Percentiles rank a stretch among this genome's conserved stretches.
Evolutionary conservation across 176 grass and related monocot genomes (phyloP).

Genomic region (Phyllostachys edulis): DNA sequence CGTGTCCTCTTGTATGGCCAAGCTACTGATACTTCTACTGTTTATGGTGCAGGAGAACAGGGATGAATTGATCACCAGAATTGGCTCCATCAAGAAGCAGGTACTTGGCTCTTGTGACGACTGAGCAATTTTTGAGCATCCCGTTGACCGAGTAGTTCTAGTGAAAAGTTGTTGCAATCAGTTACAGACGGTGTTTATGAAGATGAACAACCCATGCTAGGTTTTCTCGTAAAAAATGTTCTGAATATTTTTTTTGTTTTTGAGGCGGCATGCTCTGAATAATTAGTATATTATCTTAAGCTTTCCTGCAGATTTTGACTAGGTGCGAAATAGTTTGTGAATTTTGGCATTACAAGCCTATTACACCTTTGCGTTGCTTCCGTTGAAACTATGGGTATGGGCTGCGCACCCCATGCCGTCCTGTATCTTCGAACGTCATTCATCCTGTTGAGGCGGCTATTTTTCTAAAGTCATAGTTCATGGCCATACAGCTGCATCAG

Average conservation of each 20-base stretch:
- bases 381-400: neutral
- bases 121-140: conserved; percentile 20
- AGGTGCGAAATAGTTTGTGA: neutral
- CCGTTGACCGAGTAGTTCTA: neutral
- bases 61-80: conserved; percentile 51
- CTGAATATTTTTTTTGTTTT: neutral
- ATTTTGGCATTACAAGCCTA: neutral
- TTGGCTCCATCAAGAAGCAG: conserved; percentile 60
- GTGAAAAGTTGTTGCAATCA: neutral
- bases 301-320: neutral
- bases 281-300: neutral
- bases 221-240: neutral
- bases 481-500: neutral
- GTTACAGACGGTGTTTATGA: neutral
- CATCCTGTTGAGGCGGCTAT: conserved; percentile 28
- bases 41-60: conserved; percentile 54
- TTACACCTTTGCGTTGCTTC: neutral
- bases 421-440: neutral
- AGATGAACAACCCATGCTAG: neutral
- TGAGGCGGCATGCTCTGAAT: neutral
- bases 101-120: conserved; percentile 49
- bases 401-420: neutral
- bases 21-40: neutral
- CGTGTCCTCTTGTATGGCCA: neutral
- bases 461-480: neutral